Evolutionary conservation across 2,329 filamentous ascomycete species (phyloP), one percentile per base, ranked within the genome.

Genomic region (Tricladium varicosporioides): DNA sequence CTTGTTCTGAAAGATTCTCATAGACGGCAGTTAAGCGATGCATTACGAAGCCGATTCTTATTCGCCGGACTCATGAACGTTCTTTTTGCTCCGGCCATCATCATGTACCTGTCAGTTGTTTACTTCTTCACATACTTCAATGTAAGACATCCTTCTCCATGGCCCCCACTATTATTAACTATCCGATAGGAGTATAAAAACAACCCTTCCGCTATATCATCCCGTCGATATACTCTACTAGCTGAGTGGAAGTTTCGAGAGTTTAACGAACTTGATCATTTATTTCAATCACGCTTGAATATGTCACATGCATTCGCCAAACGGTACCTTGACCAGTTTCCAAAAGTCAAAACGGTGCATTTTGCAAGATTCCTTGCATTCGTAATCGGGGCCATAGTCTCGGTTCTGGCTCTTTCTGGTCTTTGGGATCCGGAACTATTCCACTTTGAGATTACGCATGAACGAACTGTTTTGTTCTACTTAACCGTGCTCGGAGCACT

Each of bases 211-310:
- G 87, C 92, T 61, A 83, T 96, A 40, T 89, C 90, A n/a, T 88
- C 91, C 14, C 86, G 94, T 43, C 87, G 92, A 63, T 99, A 97
- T 70, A 97, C 93, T 0, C 90, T 92, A 1, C 82, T 96, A 51
- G 94, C 94, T 0, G 89, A 96, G 71, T 99, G 94, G 94, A 97
- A 97, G 68, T 97, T 99, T 62, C 87, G 94, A 48, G 93, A 97
- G 71, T 99, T 97, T 80, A 99, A 99, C 68, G 94, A 99, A 72
- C 80, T 99, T 1, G 88, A 88, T 56, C 94, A 99, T 72, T 80
- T 97, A 1, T 99, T 97, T 67, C 84, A 92, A 59, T 89, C 93
- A 62, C 86, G 94, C 16, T 79, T 93, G 44, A 92, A 96, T 63
- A 95, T 97, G 88, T 96, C 94, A 0, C 92, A 94, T 68, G 92